Evolutionary conservation across 2,329 filamentous ascomycete genomes (phyloP), one percentile per base, ranked within the genome.

Genomic region (Aureobasidium sp.): DNA sequence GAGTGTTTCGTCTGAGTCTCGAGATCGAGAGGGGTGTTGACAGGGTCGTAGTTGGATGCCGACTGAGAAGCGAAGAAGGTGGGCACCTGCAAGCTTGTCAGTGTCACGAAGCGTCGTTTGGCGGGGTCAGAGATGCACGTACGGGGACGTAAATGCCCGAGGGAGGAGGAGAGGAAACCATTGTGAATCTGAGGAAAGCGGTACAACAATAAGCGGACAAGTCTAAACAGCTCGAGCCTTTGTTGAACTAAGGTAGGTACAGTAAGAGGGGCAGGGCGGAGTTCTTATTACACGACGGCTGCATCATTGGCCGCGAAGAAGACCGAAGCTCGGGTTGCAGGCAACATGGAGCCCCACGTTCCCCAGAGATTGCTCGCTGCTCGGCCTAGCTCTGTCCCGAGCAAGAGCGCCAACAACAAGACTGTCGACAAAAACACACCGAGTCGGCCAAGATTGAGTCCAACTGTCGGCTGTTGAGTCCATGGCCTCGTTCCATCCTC

Each of bases 11-110:
- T 75, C 68, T 88, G 85, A 0, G 83, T 79, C 50, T 80, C 75
- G 62, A 84, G 73, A 67, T 88, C 85, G 55, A 87, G 74, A 7
- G 79, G 75, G 30, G 82, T 74, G 50, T 80, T 77, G 49, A 78
- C 70, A 7, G 76, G 66, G 50, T 77, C 73, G 63, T 78, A 79
- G 51, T 75, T 70, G 34, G 78, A 70, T 5, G 76, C 68, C 51
- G 70, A 67, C 44, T 75, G 72, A 69, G 76, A 67, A 73, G 83
- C 79, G 76, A 86, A 87, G 77, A 88, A 87, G 54, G 85, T 87
- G 6, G 85, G 85, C 47, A 85, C 79, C 64, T 66, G 61, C 13
- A n/a, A 41, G 21, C 4, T 11, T 30, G 41, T 63, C 36, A 62
- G 50, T 49, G 25, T 29, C 29, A 25, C 34, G 41, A 27, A 36